phyloP scores from a whole-genome alignment of 1,284 basidiomycete species.

The Apiotrichum laibachii region DNA sequence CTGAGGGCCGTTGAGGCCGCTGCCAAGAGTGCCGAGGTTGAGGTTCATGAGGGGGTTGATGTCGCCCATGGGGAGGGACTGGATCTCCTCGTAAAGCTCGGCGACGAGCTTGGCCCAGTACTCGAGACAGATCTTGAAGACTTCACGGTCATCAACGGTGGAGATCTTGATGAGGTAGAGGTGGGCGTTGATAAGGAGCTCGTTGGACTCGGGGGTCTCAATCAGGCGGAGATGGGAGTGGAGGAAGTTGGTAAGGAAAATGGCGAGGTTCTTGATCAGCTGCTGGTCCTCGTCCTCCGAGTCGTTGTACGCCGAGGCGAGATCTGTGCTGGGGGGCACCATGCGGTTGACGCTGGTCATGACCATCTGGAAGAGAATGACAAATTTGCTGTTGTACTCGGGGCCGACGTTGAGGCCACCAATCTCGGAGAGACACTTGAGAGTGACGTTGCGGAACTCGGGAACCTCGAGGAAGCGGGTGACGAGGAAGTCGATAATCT shows the following conservation, averaged over 20 bases:
- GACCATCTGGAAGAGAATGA: conserved; percentile 95
- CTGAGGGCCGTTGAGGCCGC: conserved; percentile 55
- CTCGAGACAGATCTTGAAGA: conserved; percentile 99
- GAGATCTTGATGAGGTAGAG: conserved; percentile 98
- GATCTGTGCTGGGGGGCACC: conserved; percentile 87
- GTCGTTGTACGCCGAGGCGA: conserved; percentile 80
- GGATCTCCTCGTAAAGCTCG: conserved; percentile 97
- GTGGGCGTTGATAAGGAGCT: conserved; percentile 93
- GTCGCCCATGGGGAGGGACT: conserved; percentile 70
- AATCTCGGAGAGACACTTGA: conserved; percentile 98
- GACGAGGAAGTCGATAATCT: conserved; percentile 91
- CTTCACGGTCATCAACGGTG: conserved; percentile 96
- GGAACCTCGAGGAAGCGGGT: conserved; percentile 95
- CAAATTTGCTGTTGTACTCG: conserved; percentile 98
- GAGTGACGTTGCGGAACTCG: conserved; percentile 95
- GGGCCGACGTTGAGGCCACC: conserved; percentile 91
- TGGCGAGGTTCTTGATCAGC: conserved; percentile 91
- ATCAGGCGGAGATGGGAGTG: conserved; percentile 86
- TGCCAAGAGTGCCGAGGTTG: conserved; percentile 63
- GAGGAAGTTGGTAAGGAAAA: conserved; percentile 97
- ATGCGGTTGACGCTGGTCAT: conserved; percentile 96
- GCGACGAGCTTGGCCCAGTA: conserved; percentile 99
- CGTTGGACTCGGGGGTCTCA: conserved; percentile 86
- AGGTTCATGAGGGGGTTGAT: conserved; percentile 91
- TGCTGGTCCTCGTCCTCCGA: conserved; percentile 93